Conservation (phyloP, 805 yeast genomes). For the Candida nitratophila region DNA sequence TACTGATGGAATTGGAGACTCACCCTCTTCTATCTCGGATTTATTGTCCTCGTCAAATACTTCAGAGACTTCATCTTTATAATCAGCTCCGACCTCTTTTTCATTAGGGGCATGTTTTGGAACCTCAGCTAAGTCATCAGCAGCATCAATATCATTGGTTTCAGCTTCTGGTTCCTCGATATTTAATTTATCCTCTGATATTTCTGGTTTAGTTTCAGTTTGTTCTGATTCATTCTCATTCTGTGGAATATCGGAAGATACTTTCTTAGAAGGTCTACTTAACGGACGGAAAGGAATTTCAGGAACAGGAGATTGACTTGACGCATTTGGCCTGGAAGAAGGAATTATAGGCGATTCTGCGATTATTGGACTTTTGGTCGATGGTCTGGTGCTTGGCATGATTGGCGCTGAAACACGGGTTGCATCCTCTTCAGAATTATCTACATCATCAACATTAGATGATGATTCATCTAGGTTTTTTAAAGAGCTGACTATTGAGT, state of each 20-base stretch:
- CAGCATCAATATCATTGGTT: background rate
- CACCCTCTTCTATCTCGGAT: no score
- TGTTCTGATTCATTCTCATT: background rate
- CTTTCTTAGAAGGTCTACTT: background rate
- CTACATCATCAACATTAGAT: no score
- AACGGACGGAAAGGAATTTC: conserved; percentile 5
- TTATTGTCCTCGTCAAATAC: no score
- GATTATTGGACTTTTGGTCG: background rate
- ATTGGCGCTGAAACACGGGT: background rate
- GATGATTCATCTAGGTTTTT: no score
- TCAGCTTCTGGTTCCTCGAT: conserved; percentile 1
- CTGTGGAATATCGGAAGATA: background rate
- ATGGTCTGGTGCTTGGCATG: background rate
- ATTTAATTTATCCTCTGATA: background rate
- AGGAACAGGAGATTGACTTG: background rate
- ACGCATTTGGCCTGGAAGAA: background rate
- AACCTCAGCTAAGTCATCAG: no score
- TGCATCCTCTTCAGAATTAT: background rate
- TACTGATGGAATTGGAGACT: background rate
- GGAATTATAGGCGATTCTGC: background rate
- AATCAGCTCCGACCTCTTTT: no score
- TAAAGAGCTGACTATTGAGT: no score
- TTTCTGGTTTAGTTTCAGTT: background rate
- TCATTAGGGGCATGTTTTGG: no score
- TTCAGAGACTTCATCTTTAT: no score